Base-by-base conservation (phyloP, 306 rosid genomes). In the Quercus dentata region DNA sequence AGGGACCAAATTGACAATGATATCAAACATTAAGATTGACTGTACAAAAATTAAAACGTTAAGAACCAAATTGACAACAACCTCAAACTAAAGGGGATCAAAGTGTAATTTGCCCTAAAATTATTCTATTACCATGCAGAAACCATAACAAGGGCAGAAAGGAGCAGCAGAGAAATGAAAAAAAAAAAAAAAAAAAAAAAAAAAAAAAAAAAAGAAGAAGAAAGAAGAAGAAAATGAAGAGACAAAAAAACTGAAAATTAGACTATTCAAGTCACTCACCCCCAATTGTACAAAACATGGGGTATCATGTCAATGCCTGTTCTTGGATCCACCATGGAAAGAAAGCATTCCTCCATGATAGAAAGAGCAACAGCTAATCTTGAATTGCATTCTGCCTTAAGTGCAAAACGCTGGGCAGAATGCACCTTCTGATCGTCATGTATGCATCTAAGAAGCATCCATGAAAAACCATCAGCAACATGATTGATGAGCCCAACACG, bases 281-380 rank as follows among this genome's bases (percentile, higher is more conserved):
- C 94, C 99, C 97, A 90, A 75, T 90, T 92, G 88, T 92, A 95
- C 65, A 95, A 78, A 80, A 85, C 87, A 69, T 95, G 99, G 77
- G 99, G 99, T 84, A 95, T 85, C 99, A 95, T 95, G 86, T 95
- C 90, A 76, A 95, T 95, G 85, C 99, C 99, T 27, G 99, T 95
- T 90, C 98, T 86, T 56, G 92, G 94, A 89, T 95, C 99, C 61
- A 92, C 88, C 99, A 95, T 92, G 3, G 99, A 91, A 80, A 95
- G 78, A 83, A 95, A 95, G 68, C 99, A 92, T 84, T 95, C 99
- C 88, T 91, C 98, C 99, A 95, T 91, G 73, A 95, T 91, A 65
- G 99, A 86, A 79, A 95, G 97, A 81, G 99, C 97, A 82, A 95
- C 96, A 63, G 97, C 92, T 85, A 95, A 79, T 83, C 90, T 95